phyloP scores from a whole-genome alignment of 116 monocot species.

The Phalaenopsis hybrid region DNA sequence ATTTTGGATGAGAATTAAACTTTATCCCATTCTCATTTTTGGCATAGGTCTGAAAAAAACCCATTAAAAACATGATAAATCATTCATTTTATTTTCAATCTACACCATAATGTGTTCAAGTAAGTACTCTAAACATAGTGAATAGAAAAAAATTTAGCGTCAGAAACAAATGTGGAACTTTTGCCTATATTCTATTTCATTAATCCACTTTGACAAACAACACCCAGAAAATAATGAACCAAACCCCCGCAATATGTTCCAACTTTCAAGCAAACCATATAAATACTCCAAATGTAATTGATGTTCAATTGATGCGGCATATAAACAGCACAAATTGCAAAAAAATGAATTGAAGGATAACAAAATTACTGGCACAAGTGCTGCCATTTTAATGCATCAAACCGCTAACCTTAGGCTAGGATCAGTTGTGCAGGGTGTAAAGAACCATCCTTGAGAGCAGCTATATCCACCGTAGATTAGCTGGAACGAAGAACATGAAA shows the following conservation, averaged over 20 bases:
- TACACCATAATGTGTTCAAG: background rate
- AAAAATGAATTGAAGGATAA: too few relatives aligned
- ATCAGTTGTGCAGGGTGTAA: too few relatives aligned
- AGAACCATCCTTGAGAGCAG: too few relatives aligned
- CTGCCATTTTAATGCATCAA: too few relatives aligned
- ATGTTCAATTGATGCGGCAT: too few relatives aligned
- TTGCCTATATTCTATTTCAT: background rate
- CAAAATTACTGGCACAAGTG: too few relatives aligned
- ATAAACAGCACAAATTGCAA: too few relatives aligned
- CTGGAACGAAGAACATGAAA: too few relatives aligned
- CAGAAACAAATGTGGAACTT: background rate
- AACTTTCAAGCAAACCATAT: background rate
- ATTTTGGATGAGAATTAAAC: background rate
- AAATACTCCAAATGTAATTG: too few relatives aligned
- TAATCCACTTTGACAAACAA: background rate
- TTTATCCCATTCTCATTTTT: background rate
- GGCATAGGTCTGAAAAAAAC: background rate
- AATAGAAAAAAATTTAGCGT: background rate
- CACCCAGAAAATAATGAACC: background rate
- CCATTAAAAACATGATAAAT: background rate
- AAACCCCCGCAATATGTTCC: background rate
- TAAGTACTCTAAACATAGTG: background rate
- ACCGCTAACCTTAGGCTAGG: too few relatives aligned
- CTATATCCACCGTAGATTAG: too few relatives aligned
- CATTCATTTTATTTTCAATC: background rate